Conservation (phyloP, 352 stramenopile species). For the Phytopythium delawarense region DNA sequence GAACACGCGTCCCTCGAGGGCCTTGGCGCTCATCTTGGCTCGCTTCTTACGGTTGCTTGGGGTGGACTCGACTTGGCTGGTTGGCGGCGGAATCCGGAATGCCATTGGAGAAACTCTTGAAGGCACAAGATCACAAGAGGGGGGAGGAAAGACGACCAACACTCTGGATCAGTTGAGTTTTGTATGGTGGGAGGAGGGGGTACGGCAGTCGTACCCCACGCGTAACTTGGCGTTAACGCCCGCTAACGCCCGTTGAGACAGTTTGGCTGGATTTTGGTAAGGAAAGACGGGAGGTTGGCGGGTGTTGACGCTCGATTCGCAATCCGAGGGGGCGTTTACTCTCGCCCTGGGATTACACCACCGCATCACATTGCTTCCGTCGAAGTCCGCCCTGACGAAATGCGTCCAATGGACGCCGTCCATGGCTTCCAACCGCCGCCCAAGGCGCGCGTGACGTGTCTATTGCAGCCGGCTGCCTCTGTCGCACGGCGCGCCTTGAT, state of each 20-base stretch:
- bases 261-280: neutral
- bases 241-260: conserved; percentile 1
- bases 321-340: neutral
- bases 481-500: neutral
- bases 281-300: neutral
- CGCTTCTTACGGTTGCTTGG: neutral
- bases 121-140: neutral
- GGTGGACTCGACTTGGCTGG: neutral
- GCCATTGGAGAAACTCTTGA: neutral
- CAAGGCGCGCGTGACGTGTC: neutral
- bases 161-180: neutral
- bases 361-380: neutral
- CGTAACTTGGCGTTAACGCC: neutral
- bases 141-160: neutral
- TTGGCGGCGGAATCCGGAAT: conserved; percentile 7
- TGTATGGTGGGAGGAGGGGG: neutral
- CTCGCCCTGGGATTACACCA: neutral
- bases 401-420: too few species aligned
- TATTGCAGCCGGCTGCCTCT: neutral
- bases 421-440: too few species aligned
- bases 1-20: conserved; percentile 34
- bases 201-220: neutral
- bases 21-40: conserved; percentile 10
- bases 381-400: neutral
- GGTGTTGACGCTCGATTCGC: neutral